Conservation (phyloP, 306 rosid genomes). For the Dryas alaskensis region DNA sequence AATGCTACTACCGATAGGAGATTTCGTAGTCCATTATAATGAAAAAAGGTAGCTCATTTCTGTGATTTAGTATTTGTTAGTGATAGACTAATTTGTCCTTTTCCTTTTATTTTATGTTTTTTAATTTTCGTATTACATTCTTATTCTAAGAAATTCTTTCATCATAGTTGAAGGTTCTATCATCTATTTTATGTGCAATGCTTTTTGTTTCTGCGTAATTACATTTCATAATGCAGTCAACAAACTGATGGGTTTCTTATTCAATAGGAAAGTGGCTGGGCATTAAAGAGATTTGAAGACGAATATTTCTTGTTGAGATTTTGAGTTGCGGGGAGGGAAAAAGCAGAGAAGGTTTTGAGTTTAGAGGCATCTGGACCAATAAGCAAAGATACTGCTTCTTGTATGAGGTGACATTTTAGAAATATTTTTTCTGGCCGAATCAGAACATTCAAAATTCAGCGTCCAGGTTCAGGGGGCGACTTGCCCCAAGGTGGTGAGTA, state of each 20-base stretch:
- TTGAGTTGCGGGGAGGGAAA: background rate
- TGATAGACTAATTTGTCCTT: background rate
- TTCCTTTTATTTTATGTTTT: background rate
- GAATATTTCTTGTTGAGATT: background rate
- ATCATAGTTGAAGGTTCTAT: background rate
- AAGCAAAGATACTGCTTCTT: slow-evolving; percentile 2
- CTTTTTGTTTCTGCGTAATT: background rate
- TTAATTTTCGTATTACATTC: no score
- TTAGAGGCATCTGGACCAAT: background rate
- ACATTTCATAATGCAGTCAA: background rate
- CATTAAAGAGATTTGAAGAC: background rate
- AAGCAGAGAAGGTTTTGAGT: slow-evolving; percentile 4
- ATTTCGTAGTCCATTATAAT: background rate
- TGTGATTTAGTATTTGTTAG: background rate
- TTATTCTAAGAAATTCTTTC: background rate
- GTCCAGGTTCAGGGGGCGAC: slow-evolving; percentile 94
- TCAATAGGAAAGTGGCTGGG: slow-evolving; percentile 12
- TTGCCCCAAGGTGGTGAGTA: slow-evolving; percentile 93
- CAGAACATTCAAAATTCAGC: slow-evolving; percentile 75
- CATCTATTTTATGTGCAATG: background rate
- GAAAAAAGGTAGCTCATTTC: background rate
- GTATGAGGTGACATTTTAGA: background rate
- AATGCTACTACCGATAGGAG: background rate
- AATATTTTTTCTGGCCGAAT: slow-evolving; percentile 23
- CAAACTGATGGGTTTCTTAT: background rate